Percentiles rank a stretch among this genome's conserved stretches.
Evolutionary conservation across 169 alveolate species (phyloP).

Genomic region (Plasmodium cynomolgi): DNA sequence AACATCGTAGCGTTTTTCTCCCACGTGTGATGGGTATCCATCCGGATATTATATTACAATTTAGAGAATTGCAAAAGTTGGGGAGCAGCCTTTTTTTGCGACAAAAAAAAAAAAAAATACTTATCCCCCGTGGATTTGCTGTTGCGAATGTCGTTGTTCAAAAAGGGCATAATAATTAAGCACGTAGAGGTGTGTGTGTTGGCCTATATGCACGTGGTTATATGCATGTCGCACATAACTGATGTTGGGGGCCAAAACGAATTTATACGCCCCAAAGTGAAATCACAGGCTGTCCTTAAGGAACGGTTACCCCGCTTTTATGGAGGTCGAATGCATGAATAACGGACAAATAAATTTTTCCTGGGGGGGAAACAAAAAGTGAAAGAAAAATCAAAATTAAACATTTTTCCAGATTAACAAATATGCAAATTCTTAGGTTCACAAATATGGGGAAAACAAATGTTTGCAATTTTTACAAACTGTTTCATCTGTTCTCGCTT

Average conservation of each 20-base stretch:
- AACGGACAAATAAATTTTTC: neutral
- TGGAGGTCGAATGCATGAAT: neutral
- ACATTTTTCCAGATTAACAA: neutral
- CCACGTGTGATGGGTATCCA: neutral
- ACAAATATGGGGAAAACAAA: slow-evolving; percentile 11
- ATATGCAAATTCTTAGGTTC: slow-evolving; percentile 11
- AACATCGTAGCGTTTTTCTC: neutral
- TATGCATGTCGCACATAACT: neutral
- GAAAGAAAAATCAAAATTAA: neutral
- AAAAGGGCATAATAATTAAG: neutral
- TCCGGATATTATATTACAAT: neutral
- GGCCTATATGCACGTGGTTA: neutral
- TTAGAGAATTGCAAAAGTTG: neutral
- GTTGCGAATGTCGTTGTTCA: neutral
- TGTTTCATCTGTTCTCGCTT: neutral
- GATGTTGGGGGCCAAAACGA: neutral
- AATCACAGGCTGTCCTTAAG: neutral
- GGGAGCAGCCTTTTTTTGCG: neutral
- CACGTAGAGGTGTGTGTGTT: neutral
- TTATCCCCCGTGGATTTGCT: neutral
- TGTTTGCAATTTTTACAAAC: neutral
- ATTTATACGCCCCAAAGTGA: neutral
- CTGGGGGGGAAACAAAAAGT: neutral
- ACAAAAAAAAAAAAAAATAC: neutral
- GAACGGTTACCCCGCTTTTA: neutral